Percentiles rank a stretch among this genome's conserved stretches.
phyloP scores from a whole-genome alignment of 768 basidiomycete species.

The Pulveroboletus ravenelii region DNA sequence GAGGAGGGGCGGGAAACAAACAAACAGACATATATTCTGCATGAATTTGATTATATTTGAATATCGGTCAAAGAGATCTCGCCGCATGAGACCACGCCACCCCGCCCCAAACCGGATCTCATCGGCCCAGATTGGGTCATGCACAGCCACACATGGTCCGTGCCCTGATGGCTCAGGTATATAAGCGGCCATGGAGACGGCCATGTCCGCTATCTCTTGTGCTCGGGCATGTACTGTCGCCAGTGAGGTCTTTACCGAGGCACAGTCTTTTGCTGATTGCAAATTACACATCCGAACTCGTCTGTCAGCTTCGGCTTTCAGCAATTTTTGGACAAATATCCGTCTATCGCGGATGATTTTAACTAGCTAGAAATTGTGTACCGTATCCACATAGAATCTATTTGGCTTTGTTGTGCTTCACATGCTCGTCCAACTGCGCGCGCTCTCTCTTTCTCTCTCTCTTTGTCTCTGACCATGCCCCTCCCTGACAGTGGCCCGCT shows the following conservation, averaged over 20 bases:
- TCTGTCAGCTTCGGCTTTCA: conserved; percentile 83
- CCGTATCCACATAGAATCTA: too few relatives aligned
- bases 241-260: conserved; percentile 95
- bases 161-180: background rate
- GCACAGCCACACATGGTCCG: background rate
- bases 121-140: background rate
- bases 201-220: conserved; percentile 66
- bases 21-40: background rate
- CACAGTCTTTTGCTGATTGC: conserved; percentile 95
- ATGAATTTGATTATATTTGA: too few relatives aligned
- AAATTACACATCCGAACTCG: conserved; percentile 96
- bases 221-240: conserved; percentile 94
- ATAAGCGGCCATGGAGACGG: background rate
- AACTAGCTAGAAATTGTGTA: too few relatives aligned
- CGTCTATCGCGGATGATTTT: too few relatives aligned
- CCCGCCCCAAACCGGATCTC: background rate
- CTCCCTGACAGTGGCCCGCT: conserved; percentile 53
- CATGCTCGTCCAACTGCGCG: too few relatives aligned
- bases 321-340: conserved; percentile 73
- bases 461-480: conserved; percentile 46
- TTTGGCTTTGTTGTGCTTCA: too few relatives aligned
- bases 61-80: too few relatives aligned
- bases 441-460: too few relatives aligned
- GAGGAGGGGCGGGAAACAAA: background rate
- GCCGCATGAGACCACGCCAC: background rate